Base-by-base conservation (phyloP, 352 stramenopile genomes). In the Thalassiosira mediterranea region DNA sequence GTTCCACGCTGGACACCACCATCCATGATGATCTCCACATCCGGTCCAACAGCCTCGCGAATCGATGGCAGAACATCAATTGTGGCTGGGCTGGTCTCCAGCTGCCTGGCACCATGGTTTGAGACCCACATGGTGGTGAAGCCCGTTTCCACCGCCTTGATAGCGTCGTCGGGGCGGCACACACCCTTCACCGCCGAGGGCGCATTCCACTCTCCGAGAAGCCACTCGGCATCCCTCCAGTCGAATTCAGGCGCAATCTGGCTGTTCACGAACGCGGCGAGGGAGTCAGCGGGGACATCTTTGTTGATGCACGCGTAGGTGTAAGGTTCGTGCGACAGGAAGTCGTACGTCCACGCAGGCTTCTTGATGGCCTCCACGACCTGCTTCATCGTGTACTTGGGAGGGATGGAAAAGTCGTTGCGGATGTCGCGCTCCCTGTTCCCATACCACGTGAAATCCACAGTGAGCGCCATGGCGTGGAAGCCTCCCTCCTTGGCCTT, bases 401-500 rank as follows among this genome's bases (percentile, higher is more conserved):
- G 88, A 54, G 88, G 88, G 48, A 94, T 92, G 21, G 88, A 90
- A 71, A 94, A 95, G 37, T 94, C 91, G 87, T 98, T 98, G 53
- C 96, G 94, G 61, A 98, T 95, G 73, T 98, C 96, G 23, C 95
- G 86, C 74, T 98, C 95, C 26, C 96, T 91, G 72, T 98, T 96
- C 34, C 96, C 96, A 23, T 98, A 95, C 91, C 96, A 95, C 2
- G 96, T 97, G 62, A 97, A 97, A 78, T 98, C 96, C 13, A 98
- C 95, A 4, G 96, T 98, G 4, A 98, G 84, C 42, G 97, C 95
- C 37, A 95, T 69, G 4, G 86, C 88, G 59, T 97, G 93, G 51
- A 97, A 97, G 66, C 96, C 97, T 72, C 95, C 97, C n/a, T 96
- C 95, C 13, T 96, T 96, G n/a, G 94, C 90, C 79, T 97, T 95